phyloP scores from a whole-genome alignment of 164 flowering plant genomes.

The Aristolochia californica region DNA sequence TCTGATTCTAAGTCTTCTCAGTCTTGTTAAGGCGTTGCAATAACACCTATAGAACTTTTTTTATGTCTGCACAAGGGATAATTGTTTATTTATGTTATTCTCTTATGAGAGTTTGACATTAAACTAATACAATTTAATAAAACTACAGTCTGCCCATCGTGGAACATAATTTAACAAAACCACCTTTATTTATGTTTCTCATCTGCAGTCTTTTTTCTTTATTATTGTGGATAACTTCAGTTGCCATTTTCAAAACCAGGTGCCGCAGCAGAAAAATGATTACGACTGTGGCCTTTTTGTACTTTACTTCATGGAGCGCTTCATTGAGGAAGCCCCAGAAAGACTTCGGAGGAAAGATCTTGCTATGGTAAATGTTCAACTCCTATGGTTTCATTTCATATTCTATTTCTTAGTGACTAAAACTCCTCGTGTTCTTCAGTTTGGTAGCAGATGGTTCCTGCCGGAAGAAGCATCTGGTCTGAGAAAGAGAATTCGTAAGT shows the following conservation, averaged over 20 bases:
- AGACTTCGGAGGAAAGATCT: constrained; percentile 57
- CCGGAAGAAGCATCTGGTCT: constrained; percentile 83
- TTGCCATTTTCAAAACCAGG: constrained; percentile 26
- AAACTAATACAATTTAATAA: too few relatives aligned
- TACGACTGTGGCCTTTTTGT: constrained; percentile 94
- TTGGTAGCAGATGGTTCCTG: constrained; percentile 73
- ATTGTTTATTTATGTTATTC: too few relatives aligned
- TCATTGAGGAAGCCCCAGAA: constrained; percentile 71
- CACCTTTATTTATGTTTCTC: too few relatives aligned
- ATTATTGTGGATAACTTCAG: neutral
- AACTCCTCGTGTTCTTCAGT: constrained; percentile 34
- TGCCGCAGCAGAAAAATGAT: constrained; percentile 82
- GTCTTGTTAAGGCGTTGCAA: too few relatives aligned
- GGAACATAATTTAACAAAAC: too few relatives aligned
- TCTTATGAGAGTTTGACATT: too few relatives aligned
- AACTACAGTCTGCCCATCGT: too few relatives aligned
- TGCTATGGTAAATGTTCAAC: constrained; percentile 31
- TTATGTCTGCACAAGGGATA: too few relatives aligned
- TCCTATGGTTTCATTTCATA: neutral
- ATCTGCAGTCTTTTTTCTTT: neutral
- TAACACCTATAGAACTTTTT: too few relatives aligned
- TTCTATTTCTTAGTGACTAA: neutral
- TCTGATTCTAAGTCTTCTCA: too few relatives aligned
- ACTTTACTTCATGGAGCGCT: constrained; percentile 84
- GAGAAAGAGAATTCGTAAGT: constrained; percentile 41